Evolutionary conservation across 495 filamentous ascomycete genomes (phyloP), one percentile per base, ranked within the genome.

Genomic region (Podospora didyma): DNA sequence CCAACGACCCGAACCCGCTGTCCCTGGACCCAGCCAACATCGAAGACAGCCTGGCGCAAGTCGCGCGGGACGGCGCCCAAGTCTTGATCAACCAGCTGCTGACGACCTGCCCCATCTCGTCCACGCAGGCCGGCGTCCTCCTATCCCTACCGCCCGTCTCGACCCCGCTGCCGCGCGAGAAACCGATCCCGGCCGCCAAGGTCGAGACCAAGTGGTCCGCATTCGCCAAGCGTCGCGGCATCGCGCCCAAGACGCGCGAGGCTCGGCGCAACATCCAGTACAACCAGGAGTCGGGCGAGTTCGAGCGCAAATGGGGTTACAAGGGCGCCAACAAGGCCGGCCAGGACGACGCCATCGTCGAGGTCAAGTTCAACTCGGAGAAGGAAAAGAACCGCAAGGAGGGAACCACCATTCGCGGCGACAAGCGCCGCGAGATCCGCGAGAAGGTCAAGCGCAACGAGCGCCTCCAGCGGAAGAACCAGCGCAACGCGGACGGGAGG

Each of bases 201-300:
- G 73, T 84, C 22, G 86, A 85, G 53, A 97, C 94, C 47, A 96
- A 90, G 69, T 98, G 94, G 94, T 85, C 94, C 70, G 82, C 86
- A 48, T 98, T 98, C 75, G 94, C 94, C 19, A 86, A 84, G 75
- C 96, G 93, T 81, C 94, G 96, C 75, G 95, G 94, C 26, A 97
- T 98, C 69, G 84, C 87, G 74, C 79, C 86, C 59, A 91, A 90
- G 79, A 85, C 84, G 69, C 72, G 77, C 56, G 78, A 82, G 66
- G 83, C 85, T 60, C 69, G 73, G 19, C 73, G 73, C 24, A 91
- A 96, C 69, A 75, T 87, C 62, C 82, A 87, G 42, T 96, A 88
- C 70, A 88, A 97, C 71, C 90, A 96, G 74, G 83, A 73, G 51
- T 90, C 79, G 23, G 88, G 88, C 47, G 89, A 95, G 68, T 97